phyloP scores from a whole-genome alignment of 306 rosid genomes.

The barrel medic (Medicago truncatula) region MtrunA17r5.0-ANR NC_053049.1:33267001-33267500 shows the following conservation, averaged over 20 bases:
- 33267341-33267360: too few species aligned
- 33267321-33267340: too few species aligned
- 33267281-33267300: too few species aligned
- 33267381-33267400: not conserved
- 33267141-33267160: not conserved
- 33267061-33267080: not conserved
- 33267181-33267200: not conserved
- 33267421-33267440: not conserved
- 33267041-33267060: slow-evolving; percentile 8
- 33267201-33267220: not conserved
- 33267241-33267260: too few species aligned
- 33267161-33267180: not conserved
- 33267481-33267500: not conserved
- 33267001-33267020: not conserved
- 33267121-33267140: not conserved
- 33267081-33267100: not conserved
- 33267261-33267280: too few species aligned
- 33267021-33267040: not conserved
- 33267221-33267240: not conserved
- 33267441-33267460: not conserved
- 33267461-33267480: not conserved
- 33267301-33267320: too few species aligned
- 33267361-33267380: too few species aligned
- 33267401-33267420: not conserved
- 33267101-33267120: not conserved